These are phyloP conservation scores for Russula emetica DNA, from an alignment of 768 basidiomycete genomes.

Conservation along the genomic window DNA sequence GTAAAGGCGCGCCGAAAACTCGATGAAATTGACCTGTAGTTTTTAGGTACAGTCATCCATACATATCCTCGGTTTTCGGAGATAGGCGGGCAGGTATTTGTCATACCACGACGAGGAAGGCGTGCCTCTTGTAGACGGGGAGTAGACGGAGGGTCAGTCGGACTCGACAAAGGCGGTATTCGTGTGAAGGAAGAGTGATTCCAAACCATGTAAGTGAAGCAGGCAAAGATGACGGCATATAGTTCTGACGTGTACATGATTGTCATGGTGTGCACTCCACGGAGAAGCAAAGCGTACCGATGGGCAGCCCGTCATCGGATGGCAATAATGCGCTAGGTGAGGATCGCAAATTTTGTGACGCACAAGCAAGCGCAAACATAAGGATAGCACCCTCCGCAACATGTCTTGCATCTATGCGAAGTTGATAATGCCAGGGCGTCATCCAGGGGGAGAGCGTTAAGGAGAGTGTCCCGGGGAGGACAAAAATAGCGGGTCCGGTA, in stretches of 20 bases:
- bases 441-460: slow-evolving; percentile 45
- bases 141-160: slow-evolving; percentile 14
- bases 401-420: slow-evolving; percentile 59
- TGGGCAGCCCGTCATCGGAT: slow-evolving; percentile 15
- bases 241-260: slow-evolving; percentile 21
- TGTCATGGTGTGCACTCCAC: not conserved
- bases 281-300: slow-evolving; percentile 22
- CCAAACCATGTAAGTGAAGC: slow-evolving; percentile 25
- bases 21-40: slow-evolving; percentile 67
- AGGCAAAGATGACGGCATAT: slow-evolving; percentile 21
- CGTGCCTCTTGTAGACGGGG: slow-evolving; percentile 42
- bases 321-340: slow-evolving; percentile 10
- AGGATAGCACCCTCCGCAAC: slow-evolving; percentile 63
- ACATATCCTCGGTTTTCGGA: slow-evolving; percentile 64
- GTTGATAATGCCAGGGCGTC: slow-evolving; percentile 39
- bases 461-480: slow-evolving; percentile 49
- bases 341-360: slow-evolving; percentile 45
- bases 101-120: slow-evolving; percentile 41
- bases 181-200: slow-evolving; percentile 19
- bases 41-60: slow-evolving; percentile 90
- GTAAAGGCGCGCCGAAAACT: not conserved
- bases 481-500: slow-evolving; percentile 29
- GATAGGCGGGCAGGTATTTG: slow-evolving; percentile 31
- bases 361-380: slow-evolving; percentile 56
- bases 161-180: slow-evolving; percentile 4